These are phyloP conservation scores for Polyplosphaeria fusca DNA, from an alignment of 495 filamentous ascomycete species.

Conservation along the genomic window DNA sequence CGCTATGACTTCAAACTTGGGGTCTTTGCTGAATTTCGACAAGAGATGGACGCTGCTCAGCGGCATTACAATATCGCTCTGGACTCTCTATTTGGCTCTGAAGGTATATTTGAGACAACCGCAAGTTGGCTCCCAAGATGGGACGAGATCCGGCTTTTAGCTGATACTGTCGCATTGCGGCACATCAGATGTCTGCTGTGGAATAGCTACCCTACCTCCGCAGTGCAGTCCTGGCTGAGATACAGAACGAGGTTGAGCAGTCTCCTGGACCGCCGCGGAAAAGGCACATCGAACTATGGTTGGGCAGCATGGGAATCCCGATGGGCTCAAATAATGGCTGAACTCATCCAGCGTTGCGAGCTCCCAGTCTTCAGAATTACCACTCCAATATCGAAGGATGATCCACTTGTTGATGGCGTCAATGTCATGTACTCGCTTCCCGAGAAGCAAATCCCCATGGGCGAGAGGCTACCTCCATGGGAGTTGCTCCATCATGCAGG, in stretches of 20 bases:
- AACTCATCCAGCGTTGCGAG: slow-evolving; percentile 65
- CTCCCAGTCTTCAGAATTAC: slow-evolving; percentile 43
- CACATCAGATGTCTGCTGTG: slow-evolving; percentile 75
- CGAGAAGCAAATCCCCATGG: slow-evolving; percentile 64
- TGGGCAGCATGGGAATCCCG: slow-evolving; percentile 86
- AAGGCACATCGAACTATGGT: slow-evolving; percentile 76
- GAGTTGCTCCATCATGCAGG: slow-evolving; percentile 81
- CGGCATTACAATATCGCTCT: slow-evolving; percentile 83
- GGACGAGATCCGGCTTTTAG: slow-evolving; percentile 77
- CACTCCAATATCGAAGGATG: slow-evolving; percentile 9
- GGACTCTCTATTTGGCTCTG: slow-evolving; percentile 70
- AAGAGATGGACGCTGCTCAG: slow-evolving; percentile 81
- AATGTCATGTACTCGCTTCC: slow-evolving; percentile 55
- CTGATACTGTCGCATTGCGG: slow-evolving; percentile 74
- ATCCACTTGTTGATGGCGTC: slow-evolving; percentile 8
- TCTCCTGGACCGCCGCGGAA: slow-evolving; percentile 75
- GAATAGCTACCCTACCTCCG: slow-evolving; percentile 68
- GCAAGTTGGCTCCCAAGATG: slow-evolving; percentile 79
- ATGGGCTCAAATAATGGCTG: slow-evolving; percentile 78
- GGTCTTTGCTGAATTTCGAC: slow-evolving; percentile 82
- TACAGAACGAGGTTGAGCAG: slow-evolving; percentile 69
- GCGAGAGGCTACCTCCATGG: slow-evolving; percentile 69
- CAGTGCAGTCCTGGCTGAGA: slow-evolving; percentile 69
- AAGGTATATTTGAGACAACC: slow-evolving; percentile 76
- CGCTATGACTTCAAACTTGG: slow-evolving; percentile 92